Evolutionary conservation across 306 rosid genomes (phyloP), one percentile per base, ranked within the genome.

Genomic region (Senna siamea): DNA sequence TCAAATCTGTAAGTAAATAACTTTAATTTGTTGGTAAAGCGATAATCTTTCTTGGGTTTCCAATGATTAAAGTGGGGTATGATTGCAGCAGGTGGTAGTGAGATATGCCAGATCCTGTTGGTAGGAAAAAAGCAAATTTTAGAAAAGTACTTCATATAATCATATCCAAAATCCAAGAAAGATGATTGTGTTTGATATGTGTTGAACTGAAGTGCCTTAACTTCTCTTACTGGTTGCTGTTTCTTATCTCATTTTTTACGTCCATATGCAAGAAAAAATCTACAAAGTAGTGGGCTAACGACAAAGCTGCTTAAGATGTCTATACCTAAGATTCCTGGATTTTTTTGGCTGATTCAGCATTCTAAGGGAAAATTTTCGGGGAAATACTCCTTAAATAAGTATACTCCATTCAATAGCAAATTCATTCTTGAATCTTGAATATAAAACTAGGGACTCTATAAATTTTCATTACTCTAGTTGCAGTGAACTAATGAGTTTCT

Each of bases 181-280:
- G 32, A 34, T 59, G 11, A 0, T 14, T 30, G 41, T 37, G 3
- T 32, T 14, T 58, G 6, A 14, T 58, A 30, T 28, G 65, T 58
- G 6, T 7, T 28, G 2, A 57, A 28, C 34, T 1, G 62, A 58
- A 30, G 9, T 14, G 14, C 19, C 10, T 30, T 30, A 2, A 58
- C 65, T 58, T 30, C 11, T 32, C 20, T 7, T 6, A 58, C 1
- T 30, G 10, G 20, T 58, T 30, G 0, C 20, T 58, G 13, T 0
- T 59, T 32, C 50, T 50, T 47, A 51, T 15, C 46, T 35, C 47
- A 30, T 56, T 2, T 71, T 76, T 46, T 47, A 57, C 53, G 67
- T 48, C 70, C 46, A 47, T n/a, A n/a, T n/a, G n/a, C 19, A 48
- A 48, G 54, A 48, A 48, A 48, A 15, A n/a, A 9, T 48, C 9